These are phyloP conservation scores for Podila epigama DNA, from an alignment of 192 early-diverging fungal species.

Conservation along the genomic window DNA sequence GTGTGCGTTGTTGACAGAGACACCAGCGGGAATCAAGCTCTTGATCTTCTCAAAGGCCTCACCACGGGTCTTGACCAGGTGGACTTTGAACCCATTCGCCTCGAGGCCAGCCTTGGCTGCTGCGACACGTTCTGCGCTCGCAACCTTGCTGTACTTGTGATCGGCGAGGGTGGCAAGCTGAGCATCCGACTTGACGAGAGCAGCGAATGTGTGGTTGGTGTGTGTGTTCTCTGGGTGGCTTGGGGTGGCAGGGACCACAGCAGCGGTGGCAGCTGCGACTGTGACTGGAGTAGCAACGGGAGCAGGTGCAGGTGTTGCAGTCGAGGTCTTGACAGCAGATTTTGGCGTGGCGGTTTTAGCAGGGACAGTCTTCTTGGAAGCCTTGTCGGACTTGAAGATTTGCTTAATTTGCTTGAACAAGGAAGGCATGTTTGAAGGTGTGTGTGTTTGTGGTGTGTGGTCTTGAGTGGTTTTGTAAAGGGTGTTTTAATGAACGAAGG, in stretches of 20 bases:
- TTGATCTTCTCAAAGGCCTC: constrained; percentile 50
- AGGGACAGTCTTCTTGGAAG: constrained; percentile 3
- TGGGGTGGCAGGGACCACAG: not conserved
- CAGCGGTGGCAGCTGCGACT: not conserved
- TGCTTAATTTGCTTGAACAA: constrained; percentile 41
- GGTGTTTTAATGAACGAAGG: too few species aligned
- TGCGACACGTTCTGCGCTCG: constrained; percentile 17
- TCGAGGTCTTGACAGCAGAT: not conserved
- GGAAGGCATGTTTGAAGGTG: constrained; percentile 30
- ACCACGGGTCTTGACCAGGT: constrained; percentile 26
- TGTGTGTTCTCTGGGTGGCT: constrained; percentile 41
- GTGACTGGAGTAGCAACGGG: not conserved
- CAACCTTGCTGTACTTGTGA: constrained; percentile 28
- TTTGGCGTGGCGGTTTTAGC: not conserved
- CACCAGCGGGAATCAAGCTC: constrained; percentile 48
- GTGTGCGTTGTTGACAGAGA: constrained; percentile 51
- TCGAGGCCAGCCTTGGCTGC: constrained; percentile 43
- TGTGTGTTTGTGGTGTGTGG: not conserved
- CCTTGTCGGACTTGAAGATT: constrained; percentile 26
- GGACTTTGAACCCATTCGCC: constrained; percentile 46
- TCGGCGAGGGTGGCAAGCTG: constrained; percentile 37
- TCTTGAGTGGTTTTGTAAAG: not conserved
- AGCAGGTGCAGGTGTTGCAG: not conserved
- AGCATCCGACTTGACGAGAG: constrained; percentile 36
- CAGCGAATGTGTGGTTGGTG: constrained; percentile 40